These are phyloP conservation scores for Scheffersomyces parashehatae DNA, from an alignment of 1,139 yeast species.

Conservation along the genomic window DNA sequence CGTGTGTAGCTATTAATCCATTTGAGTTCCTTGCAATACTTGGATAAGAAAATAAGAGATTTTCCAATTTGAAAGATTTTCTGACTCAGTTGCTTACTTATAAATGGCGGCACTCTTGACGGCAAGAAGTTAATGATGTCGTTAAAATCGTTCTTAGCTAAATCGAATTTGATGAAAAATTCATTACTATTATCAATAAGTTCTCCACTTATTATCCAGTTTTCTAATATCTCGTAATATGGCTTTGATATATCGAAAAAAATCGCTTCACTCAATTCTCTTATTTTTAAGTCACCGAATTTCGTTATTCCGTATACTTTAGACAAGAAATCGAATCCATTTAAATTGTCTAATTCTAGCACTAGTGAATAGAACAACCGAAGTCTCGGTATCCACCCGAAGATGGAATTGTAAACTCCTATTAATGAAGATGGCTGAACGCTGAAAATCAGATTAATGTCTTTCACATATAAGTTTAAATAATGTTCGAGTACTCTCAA, in stretches of 20 bases:
- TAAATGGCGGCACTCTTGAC: slow-evolving; percentile 59
- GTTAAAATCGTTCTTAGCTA: slow-evolving; percentile 30
- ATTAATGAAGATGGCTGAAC: slow-evolving; percentile 35
- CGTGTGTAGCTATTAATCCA: slow-evolving; percentile 53
- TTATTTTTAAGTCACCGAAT: slow-evolving; percentile 64
- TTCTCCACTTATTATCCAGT: slow-evolving; percentile 75
- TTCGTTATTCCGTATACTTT: slow-evolving; percentile 50
- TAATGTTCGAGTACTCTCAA: slow-evolving; percentile 55
- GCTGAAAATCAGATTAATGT: slow-evolving; percentile 53
- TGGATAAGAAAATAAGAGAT: slow-evolving; percentile 66
- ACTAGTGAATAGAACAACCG: slow-evolving; percentile 54
- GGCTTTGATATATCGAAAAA: slow-evolving; percentile 55
- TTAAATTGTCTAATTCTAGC: slow-evolving; percentile 30
- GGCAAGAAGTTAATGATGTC: slow-evolving; percentile 36
- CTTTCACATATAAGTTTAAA: slow-evolving; percentile 53
- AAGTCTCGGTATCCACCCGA: slow-evolving; percentile 53
- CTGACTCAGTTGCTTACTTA: slow-evolving; percentile 41
- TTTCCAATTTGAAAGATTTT: slow-evolving; percentile 77
- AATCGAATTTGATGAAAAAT: slow-evolving; percentile 59
- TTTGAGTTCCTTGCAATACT: slow-evolving; percentile 58
- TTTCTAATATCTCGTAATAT: slow-evolving; percentile 59
- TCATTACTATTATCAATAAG: slow-evolving; percentile 59
- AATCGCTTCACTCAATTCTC: slow-evolving; percentile 43
- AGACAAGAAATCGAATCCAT: slow-evolving; percentile 61
- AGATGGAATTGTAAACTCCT: slow-evolving; percentile 45